Base-by-base conservation (phyloP, 164 flowering plant genomes). In the Vitis rupestris region DNA sequence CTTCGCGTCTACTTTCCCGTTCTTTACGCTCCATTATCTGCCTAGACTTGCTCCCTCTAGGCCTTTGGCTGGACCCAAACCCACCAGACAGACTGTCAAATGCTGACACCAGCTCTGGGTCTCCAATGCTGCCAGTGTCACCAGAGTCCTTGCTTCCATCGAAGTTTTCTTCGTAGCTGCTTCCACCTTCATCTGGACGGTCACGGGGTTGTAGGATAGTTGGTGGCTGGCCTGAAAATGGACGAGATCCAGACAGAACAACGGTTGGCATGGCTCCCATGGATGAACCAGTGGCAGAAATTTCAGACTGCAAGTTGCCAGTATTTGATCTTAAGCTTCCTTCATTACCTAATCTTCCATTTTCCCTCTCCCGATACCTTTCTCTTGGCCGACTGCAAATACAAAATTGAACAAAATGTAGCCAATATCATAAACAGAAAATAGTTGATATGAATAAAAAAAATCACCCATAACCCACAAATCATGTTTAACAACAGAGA, bases 71-170 rank as follows among this genome's bases (percentile, higher is more conserved):
- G 9, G 91, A 76, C 14, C 89, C 91, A 75, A 71, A 85, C 11
- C 81, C 78, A 76, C 81, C 74, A 10, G 81, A 47, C 52, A 78
- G 86, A 44, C 91, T 92, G 61, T 91, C 96, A 74, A 90, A 85
- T 54, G 84, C 84, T 4, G 88, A 80, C 27, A 78, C 82, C 63
- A 75, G 59, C 8, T 94, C 98, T 14, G 89, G 84, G 53, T 94
- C 97, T 59, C 96, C 98, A 52, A 87, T 63, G 64, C 96, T 94
- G 30, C 97, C 89, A 0, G 94, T 84, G 64, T 94, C 97, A 11
- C 94, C 97, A 3, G 91, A 90, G 68, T 93, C 97, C 68, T 78
- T 87, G 78, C 95, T 88, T 70, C 90, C 93, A n/a, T 94, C 98
- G 7, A 86, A 75, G 71, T 79, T 91, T 68, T 93, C 98, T 51